phyloP scores from a whole-genome alignment of 768 basidiomycete genomes.

The Lentinula aciculospora region DNA sequence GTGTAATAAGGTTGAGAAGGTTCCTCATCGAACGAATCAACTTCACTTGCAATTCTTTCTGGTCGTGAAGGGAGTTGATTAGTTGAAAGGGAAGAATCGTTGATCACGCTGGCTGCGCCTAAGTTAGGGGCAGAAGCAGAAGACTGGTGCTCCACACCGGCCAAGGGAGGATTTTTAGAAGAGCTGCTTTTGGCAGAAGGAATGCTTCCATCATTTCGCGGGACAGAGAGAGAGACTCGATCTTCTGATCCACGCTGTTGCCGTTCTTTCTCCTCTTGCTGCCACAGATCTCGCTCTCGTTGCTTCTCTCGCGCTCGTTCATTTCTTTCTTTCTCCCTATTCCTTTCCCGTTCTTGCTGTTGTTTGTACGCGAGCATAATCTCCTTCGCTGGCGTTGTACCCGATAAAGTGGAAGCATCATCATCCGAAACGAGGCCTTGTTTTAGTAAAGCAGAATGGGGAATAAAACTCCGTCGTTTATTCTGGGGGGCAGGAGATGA shows the following conservation, averaged over 20 bases:
- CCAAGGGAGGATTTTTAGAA: neutral
- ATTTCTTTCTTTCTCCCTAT: neutral
- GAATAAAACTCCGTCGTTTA: slow-evolving; percentile 2
- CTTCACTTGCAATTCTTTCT: neutral
- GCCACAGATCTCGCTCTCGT: neutral
- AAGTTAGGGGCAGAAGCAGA: neutral
- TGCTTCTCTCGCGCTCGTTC: slow-evolving; percentile 5
- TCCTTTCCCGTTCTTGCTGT: slow-evolving; percentile 3
- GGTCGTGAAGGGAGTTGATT: neutral
- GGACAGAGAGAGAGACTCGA: neutral
- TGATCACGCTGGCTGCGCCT: neutral
- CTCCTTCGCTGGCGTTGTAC: slow-evolving; percentile 4
- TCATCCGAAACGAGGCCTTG: neutral
- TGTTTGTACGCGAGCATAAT: slow-evolving; percentile 7
- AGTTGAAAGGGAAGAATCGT: neutral
- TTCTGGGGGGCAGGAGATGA: neutral
- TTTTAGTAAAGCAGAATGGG: slow-evolving; percentile 1
- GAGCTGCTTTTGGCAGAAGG: neutral
- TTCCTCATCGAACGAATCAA: neutral
- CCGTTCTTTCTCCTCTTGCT: neutral
- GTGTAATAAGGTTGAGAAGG: slow-evolving; percentile 45
- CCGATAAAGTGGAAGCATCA: neutral
- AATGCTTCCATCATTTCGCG: neutral
- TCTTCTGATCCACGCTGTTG: neutral
- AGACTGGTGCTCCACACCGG: neutral